Evolutionary conservation across 306 rosid genomes (phyloP).

Genomic region (Castanea crenata): DNA sequence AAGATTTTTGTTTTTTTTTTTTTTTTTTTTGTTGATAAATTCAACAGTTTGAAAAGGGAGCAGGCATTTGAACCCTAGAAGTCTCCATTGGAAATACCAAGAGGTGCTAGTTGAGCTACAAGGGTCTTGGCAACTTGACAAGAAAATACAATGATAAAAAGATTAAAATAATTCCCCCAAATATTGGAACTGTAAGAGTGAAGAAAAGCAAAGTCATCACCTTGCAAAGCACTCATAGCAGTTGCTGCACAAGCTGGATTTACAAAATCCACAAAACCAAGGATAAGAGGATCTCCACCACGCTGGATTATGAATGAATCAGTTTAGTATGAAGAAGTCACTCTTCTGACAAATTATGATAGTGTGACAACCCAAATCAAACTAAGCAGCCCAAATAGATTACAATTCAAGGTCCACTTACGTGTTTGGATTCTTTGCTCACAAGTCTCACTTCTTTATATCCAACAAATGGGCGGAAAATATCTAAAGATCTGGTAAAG

Average conservation of each 20-base stretch:
- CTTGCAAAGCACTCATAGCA: conserved; percentile 91
- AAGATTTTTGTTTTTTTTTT: background rate
- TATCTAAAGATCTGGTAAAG: conserved; percentile 50
- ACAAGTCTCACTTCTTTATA: conserved; percentile 92
- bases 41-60: too few relatives aligned
- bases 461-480: conserved; percentile 95
- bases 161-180: conserved; percentile 4
- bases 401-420: conserved; percentile 36
- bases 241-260: conserved; percentile 91
- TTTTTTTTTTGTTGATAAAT: too few relatives aligned
- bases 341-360: conserved; percentile 10
- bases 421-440: conserved; percentile 80
- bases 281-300: conserved; percentile 86
- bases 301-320: conserved; percentile 55
- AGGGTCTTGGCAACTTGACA: background rate
- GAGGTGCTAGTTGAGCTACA: too few relatives aligned
- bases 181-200: conserved; percentile 3
- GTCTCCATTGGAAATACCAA: too few relatives aligned
- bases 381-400: conserved; percentile 4
- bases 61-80: too few relatives aligned
- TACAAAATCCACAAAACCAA: conserved; percentile 85
- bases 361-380: conserved; percentile 5
- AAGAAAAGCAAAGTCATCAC: conserved; percentile 34
- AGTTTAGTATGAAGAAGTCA: conserved; percentile 10
- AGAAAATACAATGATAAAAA: background rate